Evolutionary conservation across 192 early-diverging fungal species (phyloP).

Genomic region (Coemansia sp.): DNA sequence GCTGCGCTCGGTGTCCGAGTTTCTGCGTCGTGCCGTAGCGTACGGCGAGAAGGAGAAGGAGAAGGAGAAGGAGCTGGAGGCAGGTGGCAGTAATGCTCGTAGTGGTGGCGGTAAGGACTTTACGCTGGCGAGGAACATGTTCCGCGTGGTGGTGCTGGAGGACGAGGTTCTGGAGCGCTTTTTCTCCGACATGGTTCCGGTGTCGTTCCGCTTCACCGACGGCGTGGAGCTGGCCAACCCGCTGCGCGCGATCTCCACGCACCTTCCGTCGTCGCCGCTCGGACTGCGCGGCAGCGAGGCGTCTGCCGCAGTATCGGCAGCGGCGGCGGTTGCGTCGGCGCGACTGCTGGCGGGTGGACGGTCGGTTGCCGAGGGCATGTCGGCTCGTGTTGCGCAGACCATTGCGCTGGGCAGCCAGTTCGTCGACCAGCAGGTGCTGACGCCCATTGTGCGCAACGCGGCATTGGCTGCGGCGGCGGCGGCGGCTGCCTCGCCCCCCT

Average conservation of each 20-base stretch:
- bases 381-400: constrained; percentile 42
- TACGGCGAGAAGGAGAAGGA: constrained; percentile 20
- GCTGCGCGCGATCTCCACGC: constrained; percentile 40
- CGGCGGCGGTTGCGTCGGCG: constrained; percentile 8
- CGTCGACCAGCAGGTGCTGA: constrained; percentile 42
- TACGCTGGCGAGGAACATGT: constrained; percentile 52
- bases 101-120: constrained; percentile 11
- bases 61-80: not conserved
- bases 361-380: constrained; percentile 46
- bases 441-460: constrained; percentile 38
- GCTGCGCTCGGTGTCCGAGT: constrained; percentile 42
- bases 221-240: constrained; percentile 53
- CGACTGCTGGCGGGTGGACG: constrained; percentile 33
- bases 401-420: constrained; percentile 54
- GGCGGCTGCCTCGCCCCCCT: not conserved
- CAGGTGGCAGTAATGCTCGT: not conserved
- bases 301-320: too few relatives aligned
- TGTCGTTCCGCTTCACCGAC: constrained; percentile 51
- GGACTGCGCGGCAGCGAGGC: constrained; percentile 21
- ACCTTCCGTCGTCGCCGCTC: constrained; percentile 36
- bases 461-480: constrained; percentile 11
- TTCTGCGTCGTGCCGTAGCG: constrained; percentile 26
- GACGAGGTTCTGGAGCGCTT: constrained; percentile 85
- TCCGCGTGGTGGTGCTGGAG: constrained; percentile 80
- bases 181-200: constrained; percentile 62